A percentile compares a stretch with the other conserved stretches of the same genome.
Conservation (phyloP, 495 filamentous ascomycete species). For the Tetracladium marchalianum region DNA sequence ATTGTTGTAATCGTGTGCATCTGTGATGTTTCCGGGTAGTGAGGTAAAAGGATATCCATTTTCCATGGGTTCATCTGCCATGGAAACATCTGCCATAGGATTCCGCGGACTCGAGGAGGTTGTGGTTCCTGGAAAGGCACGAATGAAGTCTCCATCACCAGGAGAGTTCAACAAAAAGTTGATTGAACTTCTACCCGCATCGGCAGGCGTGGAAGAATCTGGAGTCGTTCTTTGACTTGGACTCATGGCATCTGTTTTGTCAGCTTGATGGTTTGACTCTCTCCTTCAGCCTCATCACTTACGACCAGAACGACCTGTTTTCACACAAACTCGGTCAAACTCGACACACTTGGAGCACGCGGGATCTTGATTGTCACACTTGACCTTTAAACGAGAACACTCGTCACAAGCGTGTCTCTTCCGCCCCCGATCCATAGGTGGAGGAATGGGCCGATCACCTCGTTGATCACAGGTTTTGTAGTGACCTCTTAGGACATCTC, state of each 20-base stretch:
- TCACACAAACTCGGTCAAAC: constrained; percentile 20
- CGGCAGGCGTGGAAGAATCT: constrained; percentile 1
- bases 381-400: constrained; percentile 20
- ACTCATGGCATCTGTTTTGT: background rate
- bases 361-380: constrained; percentile 19
- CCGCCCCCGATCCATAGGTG: constrained; percentile 15
- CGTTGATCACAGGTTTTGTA: constrained; percentile 18
- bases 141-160: constrained; percentile 15
- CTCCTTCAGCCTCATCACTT: too few relatives aligned
- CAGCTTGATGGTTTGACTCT: background rate
- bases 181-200: constrained; percentile 19
- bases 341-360: constrained; percentile 18
- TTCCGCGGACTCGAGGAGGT: constrained; percentile 9
- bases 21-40: too few relatives aligned
- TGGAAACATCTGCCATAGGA: background rate
- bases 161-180: constrained; percentile 18
- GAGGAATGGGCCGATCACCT: constrained; percentile 15
- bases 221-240: constrained; percentile 7
- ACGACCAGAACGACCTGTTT: background rate
- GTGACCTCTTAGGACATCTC: constrained; percentile 21
- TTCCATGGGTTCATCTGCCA: too few relatives aligned
- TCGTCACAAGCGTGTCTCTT: constrained; percentile 21
- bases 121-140: constrained; percentile 11
- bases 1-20: too few relatives aligned
- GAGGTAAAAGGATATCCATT: too few relatives aligned